A percentile compares a stretch with the other conserved stretches of the same genome.
These are phyloP conservation scores for Sugiyamaella chiloensis DNA, from an alignment of 805 yeast species.

Conservation along the genomic window DNA sequence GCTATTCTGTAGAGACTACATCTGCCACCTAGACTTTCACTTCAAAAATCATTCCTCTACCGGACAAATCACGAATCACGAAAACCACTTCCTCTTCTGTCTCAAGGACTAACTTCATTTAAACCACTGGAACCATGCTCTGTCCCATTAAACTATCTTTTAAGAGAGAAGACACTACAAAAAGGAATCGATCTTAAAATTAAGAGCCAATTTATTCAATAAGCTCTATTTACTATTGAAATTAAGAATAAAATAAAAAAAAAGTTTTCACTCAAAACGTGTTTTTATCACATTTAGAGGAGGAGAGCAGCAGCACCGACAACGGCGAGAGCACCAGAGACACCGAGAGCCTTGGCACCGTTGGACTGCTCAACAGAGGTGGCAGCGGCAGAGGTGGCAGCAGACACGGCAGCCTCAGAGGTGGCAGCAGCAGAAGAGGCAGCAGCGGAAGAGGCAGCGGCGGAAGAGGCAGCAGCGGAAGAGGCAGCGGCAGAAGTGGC, in stretches of 20 bases:
- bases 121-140: too few relatives aligned
- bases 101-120: too few relatives aligned
- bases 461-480: constrained; percentile 15
- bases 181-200: too few relatives aligned
- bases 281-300: constrained; percentile 1
- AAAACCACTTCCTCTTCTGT: too few relatives aligned
- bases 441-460: constrained; percentile 15
- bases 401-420: constrained; percentile 18
- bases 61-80: too few relatives aligned
- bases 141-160: too few relatives aligned
- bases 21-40: too few relatives aligned
- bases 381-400: constrained; percentile 19
- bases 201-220: too few relatives aligned
- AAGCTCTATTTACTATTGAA: too few relatives aligned
- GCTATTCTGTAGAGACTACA: too few relatives aligned
- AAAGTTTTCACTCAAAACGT: background rate
- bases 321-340: constrained; percentile 21
- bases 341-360: constrained; percentile 20
- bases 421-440: constrained; percentile 13
- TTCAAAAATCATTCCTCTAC: too few relatives aligned
- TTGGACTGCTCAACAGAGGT: constrained; percentile 19
- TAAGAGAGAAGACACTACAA: too few relatives aligned
- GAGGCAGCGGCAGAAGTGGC: constrained; percentile 11
- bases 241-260: background rate
- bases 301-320: constrained; percentile 24